A percentile compares a stretch with the other conserved stretches of the same genome.
phyloP scores from a whole-genome alignment of 495 filamentous ascomycete genomes.

The Penicillium longicatenatum region DNA sequence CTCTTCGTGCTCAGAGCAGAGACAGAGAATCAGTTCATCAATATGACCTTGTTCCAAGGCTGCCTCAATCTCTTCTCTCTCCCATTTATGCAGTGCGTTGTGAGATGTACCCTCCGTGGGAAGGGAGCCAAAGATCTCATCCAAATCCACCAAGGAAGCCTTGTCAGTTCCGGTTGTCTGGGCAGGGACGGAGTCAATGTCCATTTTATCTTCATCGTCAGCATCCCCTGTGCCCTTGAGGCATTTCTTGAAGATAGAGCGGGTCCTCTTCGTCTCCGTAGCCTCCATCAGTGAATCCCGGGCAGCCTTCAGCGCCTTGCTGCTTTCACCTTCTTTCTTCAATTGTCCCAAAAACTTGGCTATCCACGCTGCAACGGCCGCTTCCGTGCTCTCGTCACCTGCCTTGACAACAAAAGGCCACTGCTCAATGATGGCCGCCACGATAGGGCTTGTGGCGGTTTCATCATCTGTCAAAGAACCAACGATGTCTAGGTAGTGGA shows the following conservation, averaged over 20 bases:
- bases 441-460: constrained; percentile 52
- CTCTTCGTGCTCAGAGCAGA: constrained; percentile 71
- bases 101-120: constrained; percentile 45
- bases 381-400: constrained; percentile 35
- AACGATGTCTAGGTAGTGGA: constrained; percentile 69
- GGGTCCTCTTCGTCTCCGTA: constrained; percentile 39
- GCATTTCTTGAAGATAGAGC: constrained; percentile 44
- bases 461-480: constrained; percentile 38
- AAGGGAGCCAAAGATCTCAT: constrained; percentile 44
- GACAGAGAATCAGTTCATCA: constrained; percentile 66
- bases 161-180: constrained; percentile 11
- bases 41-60: constrained; percentile 73
- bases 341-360: constrained; percentile 48
- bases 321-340: constrained; percentile 47
- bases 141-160: constrained; percentile 30
- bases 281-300: constrained; percentile 40
- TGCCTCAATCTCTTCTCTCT: constrained; percentile 69
- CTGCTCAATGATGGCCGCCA: constrained; percentile 71
- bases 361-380: constrained; percentile 57
- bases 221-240: constrained; percentile 36
- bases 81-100: constrained; percentile 61
- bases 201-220: constrained; percentile 25
- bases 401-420: constrained; percentile 66
- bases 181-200: constrained; percentile 17
- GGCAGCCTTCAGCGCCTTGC: constrained; percentile 40